phyloP scores from a whole-genome alignment of 148 eudicot species.

The Spergularia bocconei region DNA sequence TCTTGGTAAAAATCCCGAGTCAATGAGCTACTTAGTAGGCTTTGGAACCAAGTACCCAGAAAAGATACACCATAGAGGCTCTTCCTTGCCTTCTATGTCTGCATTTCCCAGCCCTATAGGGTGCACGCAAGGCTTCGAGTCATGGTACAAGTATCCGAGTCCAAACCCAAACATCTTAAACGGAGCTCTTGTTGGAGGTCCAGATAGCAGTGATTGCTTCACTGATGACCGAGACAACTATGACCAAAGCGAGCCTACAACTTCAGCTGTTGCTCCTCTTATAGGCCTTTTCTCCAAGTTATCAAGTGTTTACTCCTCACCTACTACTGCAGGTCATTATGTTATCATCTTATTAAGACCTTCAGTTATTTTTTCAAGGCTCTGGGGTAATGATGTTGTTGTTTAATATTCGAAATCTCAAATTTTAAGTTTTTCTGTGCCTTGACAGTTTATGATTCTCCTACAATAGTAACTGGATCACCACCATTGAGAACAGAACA shows the following conservation, averaged over 20 bases:
- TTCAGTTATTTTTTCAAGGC: no score
- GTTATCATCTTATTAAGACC: background rate
- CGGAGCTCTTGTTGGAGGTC: conserved; percentile 67
- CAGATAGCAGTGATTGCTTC: conserved; percentile 55
- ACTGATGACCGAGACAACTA: conserved; percentile 51
- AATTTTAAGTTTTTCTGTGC: background rate
- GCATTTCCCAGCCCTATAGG: conserved; percentile 36
- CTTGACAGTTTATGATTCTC: conserved; percentile 11
- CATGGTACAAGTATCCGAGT: conserved; percentile 33
- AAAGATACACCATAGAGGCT: conserved; percentile 58
- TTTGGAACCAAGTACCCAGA: conserved; percentile 55
- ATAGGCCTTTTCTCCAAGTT: conserved; percentile 47
- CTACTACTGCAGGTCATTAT: conserved; percentile 23
- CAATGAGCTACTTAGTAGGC: conserved; percentile 70
- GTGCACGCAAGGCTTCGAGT: conserved; percentile 47
- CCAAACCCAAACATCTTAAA: conserved; percentile 52
- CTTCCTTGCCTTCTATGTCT: conserved; percentile 50
- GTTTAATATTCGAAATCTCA: background rate
- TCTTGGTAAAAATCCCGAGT: conserved; percentile 58
- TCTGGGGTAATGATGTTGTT: no score
- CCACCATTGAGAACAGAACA: background rate
- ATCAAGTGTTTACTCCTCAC: conserved; percentile 14
- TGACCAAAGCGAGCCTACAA: conserved; percentile 63
- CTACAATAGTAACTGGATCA: background rate
- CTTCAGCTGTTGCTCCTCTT: conserved; percentile 56